Percentiles rank a stretch among this genome's conserved stretches.
Conservation (phyloP, 2,329 filamentous ascomycete species). For the Epichloe amarillans region DNA sequence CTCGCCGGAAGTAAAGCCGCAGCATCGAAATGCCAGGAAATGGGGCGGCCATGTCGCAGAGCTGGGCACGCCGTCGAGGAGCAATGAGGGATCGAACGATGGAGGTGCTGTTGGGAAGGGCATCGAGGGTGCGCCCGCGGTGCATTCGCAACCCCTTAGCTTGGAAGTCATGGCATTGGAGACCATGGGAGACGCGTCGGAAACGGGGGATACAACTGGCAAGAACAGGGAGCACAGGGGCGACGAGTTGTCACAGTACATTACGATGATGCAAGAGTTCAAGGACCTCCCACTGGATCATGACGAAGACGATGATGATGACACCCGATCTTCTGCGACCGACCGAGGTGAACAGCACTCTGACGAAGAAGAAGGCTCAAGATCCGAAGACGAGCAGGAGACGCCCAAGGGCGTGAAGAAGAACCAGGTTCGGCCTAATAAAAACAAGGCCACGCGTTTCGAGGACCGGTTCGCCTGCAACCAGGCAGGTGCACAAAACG, state of each 20-base stretch:
- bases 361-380: not conserved
- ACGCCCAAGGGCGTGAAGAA: not conserved
- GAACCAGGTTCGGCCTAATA: no score
- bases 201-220: not conserved
- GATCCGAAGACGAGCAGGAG: not conserved
- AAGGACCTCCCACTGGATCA: constrained; percentile 43
- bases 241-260: constrained; percentile 51
- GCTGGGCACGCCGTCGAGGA: constrained; percentile 23
- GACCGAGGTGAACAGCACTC: constrained; percentile 3
- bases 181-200: constrained; percentile 4
- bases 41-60: constrained; percentile 24
- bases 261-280: constrained; percentile 46
- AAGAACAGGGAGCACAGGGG: not conserved
- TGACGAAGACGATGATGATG: constrained; percentile 36
- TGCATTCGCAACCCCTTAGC: constrained; percentile 15
- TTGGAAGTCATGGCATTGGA: constrained; percentile 8
- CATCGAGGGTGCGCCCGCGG: constrained; percentile 6
- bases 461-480: constrained; percentile 43
- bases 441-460: constrained; percentile 19
- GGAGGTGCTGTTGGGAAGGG: constrained; percentile 8
- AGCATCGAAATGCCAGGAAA: constrained; percentile 22
- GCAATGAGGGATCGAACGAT: constrained; percentile 18
- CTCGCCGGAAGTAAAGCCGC: constrained; percentile 37
- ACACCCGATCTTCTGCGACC: constrained; percentile 7
- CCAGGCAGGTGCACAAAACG: constrained; percentile 33